Evolutionary conservation across 163 green algal species (phyloP).

Genomic region (Botryococcus braunii): DNA sequence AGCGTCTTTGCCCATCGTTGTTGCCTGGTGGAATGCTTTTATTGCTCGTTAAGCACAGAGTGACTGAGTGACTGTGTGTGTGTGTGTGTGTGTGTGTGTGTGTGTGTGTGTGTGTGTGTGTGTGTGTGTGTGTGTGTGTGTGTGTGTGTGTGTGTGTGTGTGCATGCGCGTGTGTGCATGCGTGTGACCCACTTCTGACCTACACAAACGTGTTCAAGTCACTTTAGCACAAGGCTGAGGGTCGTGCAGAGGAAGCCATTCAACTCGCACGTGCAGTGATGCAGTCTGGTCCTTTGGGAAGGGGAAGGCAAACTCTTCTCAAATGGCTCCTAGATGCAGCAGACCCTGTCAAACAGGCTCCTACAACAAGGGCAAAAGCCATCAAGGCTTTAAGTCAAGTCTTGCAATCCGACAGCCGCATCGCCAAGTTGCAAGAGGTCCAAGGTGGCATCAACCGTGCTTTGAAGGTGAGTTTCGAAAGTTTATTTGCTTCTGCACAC

Average conservation of each 20-base stretch:
- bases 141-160: neutral
- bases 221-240: no score
- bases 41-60: no score
- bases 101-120: no score
- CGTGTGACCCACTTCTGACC: no score
- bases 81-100: no score
- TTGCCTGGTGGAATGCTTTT: no score
- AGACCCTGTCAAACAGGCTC: conserved; percentile 16
- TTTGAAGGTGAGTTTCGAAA: conserved; percentile 36
- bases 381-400: conserved; percentile 56
- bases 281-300: conserved; percentile 28
- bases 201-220: no score
- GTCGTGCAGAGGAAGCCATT: conserved; percentile 24
- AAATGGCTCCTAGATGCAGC: conserved; percentile 44
- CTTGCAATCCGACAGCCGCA: conserved; percentile 40
- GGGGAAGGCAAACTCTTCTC: conserved; percentile 30
- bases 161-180: conserved; percentile 1
- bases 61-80: no score
- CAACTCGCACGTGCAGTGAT: conserved; percentile 28
- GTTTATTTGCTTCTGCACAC: no score
- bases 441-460: conserved; percentile 45
- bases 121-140: no score
- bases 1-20: no score
- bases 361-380: conserved; percentile 53
- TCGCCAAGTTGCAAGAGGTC: conserved; percentile 54